Evolutionary conservation across 306 rosid genomes (phyloP).

Genomic region (Quercus gilva): DNA sequence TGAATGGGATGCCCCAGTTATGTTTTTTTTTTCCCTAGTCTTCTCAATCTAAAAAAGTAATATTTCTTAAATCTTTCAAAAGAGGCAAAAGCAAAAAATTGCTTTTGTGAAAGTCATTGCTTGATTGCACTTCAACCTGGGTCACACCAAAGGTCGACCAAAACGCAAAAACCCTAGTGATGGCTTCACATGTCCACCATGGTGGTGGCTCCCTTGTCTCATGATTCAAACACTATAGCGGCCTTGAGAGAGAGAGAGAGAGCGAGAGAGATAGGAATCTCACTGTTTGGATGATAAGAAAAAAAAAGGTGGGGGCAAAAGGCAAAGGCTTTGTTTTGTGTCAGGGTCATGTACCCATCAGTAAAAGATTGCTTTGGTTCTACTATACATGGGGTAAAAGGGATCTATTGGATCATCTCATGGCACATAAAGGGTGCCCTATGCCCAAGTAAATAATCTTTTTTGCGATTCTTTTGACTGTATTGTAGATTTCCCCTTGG

Average conservation of each 20-base stretch:
- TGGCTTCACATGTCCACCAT: slow-evolving; percentile 61
- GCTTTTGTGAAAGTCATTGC: slow-evolving; percentile 50
- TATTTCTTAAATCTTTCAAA: slow-evolving; percentile 28
- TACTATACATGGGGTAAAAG: slow-evolving; percentile 34
- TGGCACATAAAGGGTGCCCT: slow-evolving; percentile 26
- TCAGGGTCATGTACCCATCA: slow-evolving; percentile 14
- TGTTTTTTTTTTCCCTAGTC: not conserved
- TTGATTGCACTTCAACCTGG: slow-evolving; percentile 53
- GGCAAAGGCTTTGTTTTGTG: not conserved
- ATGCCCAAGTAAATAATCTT: slow-evolving; percentile 7
- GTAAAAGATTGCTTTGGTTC: slow-evolving; percentile 28
- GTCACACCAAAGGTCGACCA: slow-evolving; percentile 48
- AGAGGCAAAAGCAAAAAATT: slow-evolving; percentile 43
- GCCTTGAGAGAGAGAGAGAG: slow-evolving; percentile 20
- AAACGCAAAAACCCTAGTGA: slow-evolving; percentile 36
- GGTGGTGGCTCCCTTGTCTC: slow-evolving; percentile 70
- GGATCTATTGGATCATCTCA: slow-evolving; percentile 42
- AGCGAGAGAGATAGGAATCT: slow-evolving; percentile 14
- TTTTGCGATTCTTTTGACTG: slow-evolving; percentile 46
- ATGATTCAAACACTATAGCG: slow-evolving; percentile 42
- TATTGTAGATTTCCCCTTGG: slow-evolving; percentile 6
- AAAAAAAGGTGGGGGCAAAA: slow-evolving; percentile 13
- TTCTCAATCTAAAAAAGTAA: slow-evolving; percentile 18
- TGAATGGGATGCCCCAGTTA: not conserved
- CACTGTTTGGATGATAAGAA: slow-evolving; percentile 1